A percentile compares a stretch with the other conserved stretches of the same genome.
These are phyloP conservation scores for Pholiota microspora DNA, from an alignment of 768 basidiomycete species.

Conservation along the genomic window DNA sequence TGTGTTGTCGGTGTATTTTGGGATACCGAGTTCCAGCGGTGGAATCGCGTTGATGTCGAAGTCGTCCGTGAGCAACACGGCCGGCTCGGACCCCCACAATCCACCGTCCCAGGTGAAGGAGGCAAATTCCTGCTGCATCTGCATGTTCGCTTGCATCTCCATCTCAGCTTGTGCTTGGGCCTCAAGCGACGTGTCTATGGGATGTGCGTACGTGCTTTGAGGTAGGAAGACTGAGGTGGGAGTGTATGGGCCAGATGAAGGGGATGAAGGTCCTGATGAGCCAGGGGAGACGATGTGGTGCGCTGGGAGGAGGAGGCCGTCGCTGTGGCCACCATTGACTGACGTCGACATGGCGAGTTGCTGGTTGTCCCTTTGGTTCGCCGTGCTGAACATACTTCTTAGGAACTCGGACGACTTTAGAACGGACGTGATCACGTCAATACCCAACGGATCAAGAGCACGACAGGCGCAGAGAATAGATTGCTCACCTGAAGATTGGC, in stretches of 20 bases:
- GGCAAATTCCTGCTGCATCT: conserved; percentile 37
- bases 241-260: conserved; percentile 48
- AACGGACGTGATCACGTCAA: conserved; percentile 5
- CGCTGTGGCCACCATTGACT: conserved; percentile 16
- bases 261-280: conserved; percentile 51
- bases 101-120: conserved; percentile 34
- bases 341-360: conserved; percentile 41
- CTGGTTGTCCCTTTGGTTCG: conserved; percentile 27
- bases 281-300: conserved; percentile 48
- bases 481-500: conserved; percentile 43
- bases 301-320: conserved; percentile 34
- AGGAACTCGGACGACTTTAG: conserved; percentile 49
- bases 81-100: conserved; percentile 31
- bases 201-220: conserved; percentile 6
- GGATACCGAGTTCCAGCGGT: conserved; percentile 57
- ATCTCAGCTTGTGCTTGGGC: conserved; percentile 31
- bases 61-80: conserved; percentile 52
- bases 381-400: conserved; percentile 43
- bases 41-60: conserved; percentile 68
- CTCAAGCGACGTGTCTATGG: conserved; percentile 21
- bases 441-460: background rate
- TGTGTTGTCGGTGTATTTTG: conserved; percentile 37
- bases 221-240: conserved; percentile 33
- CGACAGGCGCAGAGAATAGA: conserved; percentile 9
- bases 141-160: conserved; percentile 37